Evolutionary conservation across 139 green algal genomes (phyloP), one percentile per base, ranked within the genome.

Genomic region (Asterochloris sp.): DNA sequence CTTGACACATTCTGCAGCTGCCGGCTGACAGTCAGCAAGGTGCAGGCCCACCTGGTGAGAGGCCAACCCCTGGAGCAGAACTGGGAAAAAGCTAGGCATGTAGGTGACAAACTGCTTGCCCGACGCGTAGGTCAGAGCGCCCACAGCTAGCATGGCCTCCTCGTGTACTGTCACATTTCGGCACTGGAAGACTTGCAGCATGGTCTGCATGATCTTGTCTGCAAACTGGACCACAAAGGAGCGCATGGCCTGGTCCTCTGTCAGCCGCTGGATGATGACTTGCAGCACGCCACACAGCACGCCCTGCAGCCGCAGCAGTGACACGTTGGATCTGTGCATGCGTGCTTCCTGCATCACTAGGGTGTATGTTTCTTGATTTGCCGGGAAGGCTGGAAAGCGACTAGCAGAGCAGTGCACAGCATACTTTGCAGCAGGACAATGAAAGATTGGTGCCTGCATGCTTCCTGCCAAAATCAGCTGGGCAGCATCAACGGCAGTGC

Each of bases 81-180:
- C 95, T 9, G 90, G 90, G 69, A 92, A 95, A 81, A 99, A 97
- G 24, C 87, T 76, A 15, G 89, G 71, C 90, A 99, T 92, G 91
- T 99, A 99, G 88, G 98, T 98, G 78, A 80, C 81, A 84, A 99
- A 99, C 27, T 93, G 82, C 16, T 84, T 77, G 24, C 92, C 95
- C 38, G 87, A 88, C 0, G 92, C 89, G 69, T 96, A 94, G 13
- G 92, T 94, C 62, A 99, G 92, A 1, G 95, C 89, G 47, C 96
- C 95, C 29, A 97, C 93, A 11, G 96, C 94, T 74, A 98, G 91
- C 93, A 99, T 97, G 0, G 93, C 95, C 86, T 99, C 96, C 88
- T 99, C 95, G 77, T 97, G 95, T 68, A 99, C 95, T 10, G 83
- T 94, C 19, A 75, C 82, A 60, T 75, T 84, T 64, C 81, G 85